Conservation (phyloP, 2,329 filamentous ascomycete species). For the Geosmithia putterillii region DNA sequence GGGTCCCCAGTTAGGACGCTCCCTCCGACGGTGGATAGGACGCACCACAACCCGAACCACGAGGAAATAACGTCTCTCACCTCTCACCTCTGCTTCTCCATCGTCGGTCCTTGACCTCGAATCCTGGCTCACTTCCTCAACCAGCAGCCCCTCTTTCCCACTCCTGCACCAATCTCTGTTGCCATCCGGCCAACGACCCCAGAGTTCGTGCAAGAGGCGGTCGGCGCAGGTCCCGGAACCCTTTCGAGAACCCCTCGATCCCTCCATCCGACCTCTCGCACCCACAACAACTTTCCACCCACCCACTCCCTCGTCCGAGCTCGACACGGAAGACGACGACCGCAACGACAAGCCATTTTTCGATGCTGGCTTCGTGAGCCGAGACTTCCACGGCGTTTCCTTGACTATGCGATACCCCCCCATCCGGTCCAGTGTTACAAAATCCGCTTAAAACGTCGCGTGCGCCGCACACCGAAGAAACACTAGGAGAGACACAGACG, state of each 20-base stretch:
- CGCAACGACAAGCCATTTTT: too few relatives aligned
- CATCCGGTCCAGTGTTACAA: not conserved
- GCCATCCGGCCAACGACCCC: not conserved
- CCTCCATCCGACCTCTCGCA: not conserved
- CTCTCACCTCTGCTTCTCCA: too few relatives aligned
- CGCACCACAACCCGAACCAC: too few relatives aligned
- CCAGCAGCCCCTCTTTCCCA: not conserved
- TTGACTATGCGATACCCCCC: conserved; percentile 1
- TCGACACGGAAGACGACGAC: not conserved
- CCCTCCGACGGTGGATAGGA: too few relatives aligned
- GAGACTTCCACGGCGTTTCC: not conserved
- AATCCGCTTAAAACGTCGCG: too few relatives aligned
- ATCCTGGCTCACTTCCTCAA: not conserved
- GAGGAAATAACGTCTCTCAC: too few relatives aligned
- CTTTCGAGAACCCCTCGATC: conserved; percentile 2
- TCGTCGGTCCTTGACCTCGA: too few relatives aligned
- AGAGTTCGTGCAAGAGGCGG: not conserved
- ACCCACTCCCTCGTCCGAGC: too few relatives aligned
- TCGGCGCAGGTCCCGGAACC: not conserved
- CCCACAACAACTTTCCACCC: not conserved
- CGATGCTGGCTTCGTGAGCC: conserved; percentile 2
- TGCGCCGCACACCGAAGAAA: too few relatives aligned
- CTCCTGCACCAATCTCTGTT: not conserved
- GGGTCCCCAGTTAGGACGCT: too few relatives aligned
- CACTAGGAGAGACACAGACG: too few relatives aligned